Evolutionary conservation across 2,329 filamentous ascomycete species (phyloP).

Genomic region (Fusarium odoratissimum): DNA sequence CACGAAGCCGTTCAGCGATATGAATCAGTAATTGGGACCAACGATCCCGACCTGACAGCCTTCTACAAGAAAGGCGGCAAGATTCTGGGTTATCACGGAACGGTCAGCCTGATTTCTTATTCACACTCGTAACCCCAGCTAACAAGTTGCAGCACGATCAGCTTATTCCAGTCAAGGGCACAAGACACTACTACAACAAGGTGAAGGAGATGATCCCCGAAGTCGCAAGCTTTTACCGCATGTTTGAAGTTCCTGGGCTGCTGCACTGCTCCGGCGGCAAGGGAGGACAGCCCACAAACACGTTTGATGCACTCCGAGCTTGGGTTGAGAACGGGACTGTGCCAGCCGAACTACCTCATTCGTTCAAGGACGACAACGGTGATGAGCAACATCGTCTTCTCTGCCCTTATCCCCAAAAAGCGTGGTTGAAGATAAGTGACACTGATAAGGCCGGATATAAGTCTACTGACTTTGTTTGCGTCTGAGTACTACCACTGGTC

Average conservation of each 20-base stretch:
- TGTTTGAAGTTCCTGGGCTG: constrained; percentile 50
- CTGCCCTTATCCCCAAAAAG: background rate
- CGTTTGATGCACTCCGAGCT: constrained; percentile 40
- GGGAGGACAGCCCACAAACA: constrained; percentile 30
- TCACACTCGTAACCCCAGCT: background rate
- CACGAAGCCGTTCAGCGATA: background rate
- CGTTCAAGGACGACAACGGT: background rate
- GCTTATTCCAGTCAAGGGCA: constrained; percentile 25
- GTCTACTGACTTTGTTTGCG: background rate
- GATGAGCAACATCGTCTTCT: background rate
- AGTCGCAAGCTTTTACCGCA: constrained; percentile 47
- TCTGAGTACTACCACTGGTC: rapidly evolving
- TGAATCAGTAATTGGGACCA: background rate
- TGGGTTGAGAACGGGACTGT: constrained; percentile 50
- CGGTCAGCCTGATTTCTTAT: background rate
- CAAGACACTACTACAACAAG: constrained; percentile 45
- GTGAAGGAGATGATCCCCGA: constrained; percentile 28
- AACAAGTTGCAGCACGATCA: constrained; percentile 30
- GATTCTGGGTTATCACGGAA: constrained; percentile 26
- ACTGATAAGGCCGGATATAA: background rate
- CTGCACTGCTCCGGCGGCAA: constrained; percentile 48
- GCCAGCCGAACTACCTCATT: constrained; percentile 26
- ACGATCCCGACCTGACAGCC: constrained; percentile 12
- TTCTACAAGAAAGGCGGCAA: constrained; percentile 29
- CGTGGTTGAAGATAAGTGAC: background rate